Conservation (phyloP, 192 early-diverging fungal genomes). For the Coemansia sp. region DNA sequence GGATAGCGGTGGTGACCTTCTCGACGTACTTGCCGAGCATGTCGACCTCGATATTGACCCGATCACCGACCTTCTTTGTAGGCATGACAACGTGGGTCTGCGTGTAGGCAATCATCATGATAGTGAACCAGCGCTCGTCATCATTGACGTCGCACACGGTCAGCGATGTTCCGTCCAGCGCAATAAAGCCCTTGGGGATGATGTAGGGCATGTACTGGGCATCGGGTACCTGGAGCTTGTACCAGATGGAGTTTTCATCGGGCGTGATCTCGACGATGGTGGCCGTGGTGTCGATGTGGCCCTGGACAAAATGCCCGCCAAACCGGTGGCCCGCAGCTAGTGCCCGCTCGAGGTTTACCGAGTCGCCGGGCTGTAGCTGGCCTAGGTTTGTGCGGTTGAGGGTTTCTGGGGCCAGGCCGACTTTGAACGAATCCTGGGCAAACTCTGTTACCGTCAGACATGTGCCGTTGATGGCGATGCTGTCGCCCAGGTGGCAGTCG, state of each 20-base stretch:
- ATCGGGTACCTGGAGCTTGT: slow-evolving; percentile 62
- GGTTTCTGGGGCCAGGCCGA: slow-evolving; percentile 91
- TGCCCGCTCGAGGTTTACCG: slow-evolving; percentile 94
- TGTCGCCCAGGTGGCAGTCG: slow-evolving; percentile 92
- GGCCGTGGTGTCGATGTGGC: slow-evolving; percentile 89
- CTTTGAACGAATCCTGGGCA: slow-evolving; percentile 75
- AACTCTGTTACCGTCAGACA: slow-evolving; percentile 98
- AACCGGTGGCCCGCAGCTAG: slow-evolving; percentile 82
- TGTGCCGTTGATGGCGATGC: slow-evolving; percentile 89
- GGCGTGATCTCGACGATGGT: slow-evolving; percentile 67
- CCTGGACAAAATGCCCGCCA: slow-evolving; percentile 97
- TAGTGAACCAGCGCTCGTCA: slow-evolving; percentile 66
- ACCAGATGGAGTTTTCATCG: slow-evolving; percentile 87
- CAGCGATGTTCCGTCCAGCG: slow-evolving; percentile 91
- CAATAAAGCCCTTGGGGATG: slow-evolving; percentile 93
- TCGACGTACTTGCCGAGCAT: slow-evolving; percentile 97
- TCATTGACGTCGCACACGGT: slow-evolving; percentile 90
- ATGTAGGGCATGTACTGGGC: slow-evolving; percentile 72
- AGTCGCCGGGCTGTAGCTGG: slow-evolving; percentile 63
- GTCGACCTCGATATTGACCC: slow-evolving; percentile 95
- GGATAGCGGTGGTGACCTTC: slow-evolving; percentile 62
- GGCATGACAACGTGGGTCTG: slow-evolving; percentile 82
- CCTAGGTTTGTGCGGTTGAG: slow-evolving; percentile 90
- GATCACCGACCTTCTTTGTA: slow-evolving; percentile 61
- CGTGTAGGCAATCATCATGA: slow-evolving; percentile 97